A percentile compares a stretch with the other conserved stretches of the same genome.
Evolutionary conservation across 2,329 filamentous ascomycete species (phyloP).

Genomic region (Penicillium glabrum): DNA sequence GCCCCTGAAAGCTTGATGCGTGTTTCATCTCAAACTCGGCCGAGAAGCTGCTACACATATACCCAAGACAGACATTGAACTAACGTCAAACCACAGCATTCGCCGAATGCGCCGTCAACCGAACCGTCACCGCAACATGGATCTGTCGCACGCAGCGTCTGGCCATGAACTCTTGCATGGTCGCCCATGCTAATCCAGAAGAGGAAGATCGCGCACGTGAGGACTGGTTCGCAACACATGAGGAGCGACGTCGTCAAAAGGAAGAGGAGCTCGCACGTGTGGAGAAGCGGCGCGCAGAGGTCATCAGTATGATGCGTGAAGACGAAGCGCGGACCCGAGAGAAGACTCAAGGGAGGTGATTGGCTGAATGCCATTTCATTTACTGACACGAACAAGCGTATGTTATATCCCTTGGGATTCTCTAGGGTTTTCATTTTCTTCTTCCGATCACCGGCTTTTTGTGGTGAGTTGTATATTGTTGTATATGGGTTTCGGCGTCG

Average conservation of each 20-base stretch:
- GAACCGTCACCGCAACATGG: slow-evolving; percentile 86
- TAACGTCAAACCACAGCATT: slow-evolving; percentile 62
- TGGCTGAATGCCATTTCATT: not conserved
- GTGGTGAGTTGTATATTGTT: slow-evolving; percentile 17
- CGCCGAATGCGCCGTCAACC: slow-evolving; percentile 81
- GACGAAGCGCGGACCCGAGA: slow-evolving; percentile 31
- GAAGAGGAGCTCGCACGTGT: slow-evolving; percentile 58
- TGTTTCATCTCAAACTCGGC: not conserved
- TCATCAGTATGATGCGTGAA: slow-evolving; percentile 43
- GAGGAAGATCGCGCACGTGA: slow-evolving; percentile 86
- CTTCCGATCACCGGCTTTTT: not conserved
- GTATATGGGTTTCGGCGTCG: slow-evolving; percentile 19
- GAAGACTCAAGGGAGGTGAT: slow-evolving; percentile 11
- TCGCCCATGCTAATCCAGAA: slow-evolving; percentile 75
- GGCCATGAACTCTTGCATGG: slow-evolving; percentile 93
- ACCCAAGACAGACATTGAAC: not conserved
- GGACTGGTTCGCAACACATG: slow-evolving; percentile 83
- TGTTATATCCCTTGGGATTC: not conserved
- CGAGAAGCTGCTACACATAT: not conserved
- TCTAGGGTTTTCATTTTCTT: not conserved
- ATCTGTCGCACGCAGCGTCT: slow-evolving; percentile 76
- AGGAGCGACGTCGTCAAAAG: slow-evolving; percentile 67
- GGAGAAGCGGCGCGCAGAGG: slow-evolving; percentile 41
- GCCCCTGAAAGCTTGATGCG: not conserved
- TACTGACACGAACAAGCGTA: not conserved